Percentiles rank a stretch among this genome's conserved stretches.
These are phyloP conservation scores for Coemansia sp. DNA, from an alignment of 192 early-diverging fungal species.

Conservation along the genomic window DNA sequence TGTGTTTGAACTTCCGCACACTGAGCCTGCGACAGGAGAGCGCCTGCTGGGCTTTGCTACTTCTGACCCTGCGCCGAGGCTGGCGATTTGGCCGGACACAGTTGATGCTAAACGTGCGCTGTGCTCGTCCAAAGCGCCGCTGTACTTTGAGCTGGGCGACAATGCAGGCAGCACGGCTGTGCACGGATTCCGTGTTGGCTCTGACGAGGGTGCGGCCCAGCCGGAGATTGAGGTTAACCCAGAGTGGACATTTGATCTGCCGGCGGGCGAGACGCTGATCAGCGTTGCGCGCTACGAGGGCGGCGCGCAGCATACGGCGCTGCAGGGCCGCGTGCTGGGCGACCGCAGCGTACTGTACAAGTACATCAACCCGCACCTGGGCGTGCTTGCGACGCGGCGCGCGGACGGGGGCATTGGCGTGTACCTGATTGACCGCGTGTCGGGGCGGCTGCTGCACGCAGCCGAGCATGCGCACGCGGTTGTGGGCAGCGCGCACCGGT, in stretches of 20 bases:
- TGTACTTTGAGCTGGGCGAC: slow-evolving; percentile 69
- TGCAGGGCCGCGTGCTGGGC: slow-evolving; percentile 89
- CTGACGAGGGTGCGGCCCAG: slow-evolving; percentile 19
- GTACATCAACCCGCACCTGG: slow-evolving; percentile 93
- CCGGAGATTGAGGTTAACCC: slow-evolving; percentile 2
- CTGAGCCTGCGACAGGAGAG: slow-evolving; percentile 38
- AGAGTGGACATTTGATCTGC: slow-evolving; percentile 58
- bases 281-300: slow-evolving; percentile 31
- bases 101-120: slow-evolving; percentile 54
- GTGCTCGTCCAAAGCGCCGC: slow-evolving; percentile 51
- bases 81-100: slow-evolving; percentile 67
- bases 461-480: slow-evolving; percentile 60
- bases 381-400: slow-evolving; percentile 67
- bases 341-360: slow-evolving; percentile 98
- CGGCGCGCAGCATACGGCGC: slow-evolving; percentile 68
- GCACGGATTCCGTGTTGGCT: slow-evolving; percentile 57
- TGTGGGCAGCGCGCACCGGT: slow-evolving; percentile 37
- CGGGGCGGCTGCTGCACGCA: slow-evolving; percentile 78
- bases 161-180: slow-evolving; percentile 49
- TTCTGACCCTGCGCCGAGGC: slow-evolving; percentile 15
- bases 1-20: slow-evolving; percentile 60
- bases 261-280: slow-evolving; percentile 56
- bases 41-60: slow-evolving; percentile 29
- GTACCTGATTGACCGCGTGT: slow-evolving; percentile 87
- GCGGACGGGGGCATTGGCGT: slow-evolving; percentile 54